phyloP scores from a whole-genome alignment of 306 rosid genomes.

The Arachis hypogaea region DNA sequence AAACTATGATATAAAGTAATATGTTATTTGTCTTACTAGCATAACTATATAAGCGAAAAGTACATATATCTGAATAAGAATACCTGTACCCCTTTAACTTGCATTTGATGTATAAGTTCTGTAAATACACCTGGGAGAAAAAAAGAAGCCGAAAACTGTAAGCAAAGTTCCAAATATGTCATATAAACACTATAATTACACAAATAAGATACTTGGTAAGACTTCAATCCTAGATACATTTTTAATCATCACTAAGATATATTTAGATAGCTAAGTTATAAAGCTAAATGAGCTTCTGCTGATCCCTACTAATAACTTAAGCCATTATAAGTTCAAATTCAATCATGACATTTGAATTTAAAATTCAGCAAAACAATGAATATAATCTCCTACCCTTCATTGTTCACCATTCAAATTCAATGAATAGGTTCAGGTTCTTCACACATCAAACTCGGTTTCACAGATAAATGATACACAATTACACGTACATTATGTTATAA shows the following conservation, averaged over 20 bases:
- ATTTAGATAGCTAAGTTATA: too few relatives aligned
- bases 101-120: slow-evolving; percentile 98
- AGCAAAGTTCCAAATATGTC: slow-evolving; percentile 7
- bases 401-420: neutral
- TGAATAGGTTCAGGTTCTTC: neutral
- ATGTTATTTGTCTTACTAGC: neutral
- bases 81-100: slow-evolving; percentile 98
- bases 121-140: slow-evolving; percentile 84
- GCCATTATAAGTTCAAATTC: too few relatives aligned
- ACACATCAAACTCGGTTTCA: neutral
- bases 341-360: too few relatives aligned
- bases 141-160: slow-evolving; percentile 35
- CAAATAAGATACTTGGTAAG: neutral
- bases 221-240: too few relatives aligned
- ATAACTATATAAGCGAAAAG: neutral
- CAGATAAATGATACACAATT: neutral
- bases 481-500: neutral
- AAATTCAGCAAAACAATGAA: neutral
- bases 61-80: slow-evolving; percentile 13
- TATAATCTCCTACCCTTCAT: neutral
- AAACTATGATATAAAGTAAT: neutral
- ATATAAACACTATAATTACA: too few relatives aligned
- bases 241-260: too few relatives aligned
- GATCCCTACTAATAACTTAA: too few relatives aligned
- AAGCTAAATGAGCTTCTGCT: too few relatives aligned